Base-by-base conservation (phyloP, 2,329 filamentous ascomycete species). In the Exophiala oligosperma region DNA sequence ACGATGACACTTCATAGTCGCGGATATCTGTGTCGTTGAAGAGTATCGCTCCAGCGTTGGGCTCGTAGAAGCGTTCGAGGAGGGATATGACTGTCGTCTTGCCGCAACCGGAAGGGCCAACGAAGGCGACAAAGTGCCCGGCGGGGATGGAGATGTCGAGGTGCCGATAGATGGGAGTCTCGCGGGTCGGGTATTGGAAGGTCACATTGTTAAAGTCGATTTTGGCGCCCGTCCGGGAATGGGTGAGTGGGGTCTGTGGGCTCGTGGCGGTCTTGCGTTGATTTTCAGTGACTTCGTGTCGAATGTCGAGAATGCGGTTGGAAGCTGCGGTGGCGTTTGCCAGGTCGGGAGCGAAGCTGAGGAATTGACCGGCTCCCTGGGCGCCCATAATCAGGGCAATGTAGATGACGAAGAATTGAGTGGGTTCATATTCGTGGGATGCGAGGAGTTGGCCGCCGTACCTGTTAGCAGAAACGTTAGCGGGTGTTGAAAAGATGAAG, bases 341-440 rank as follows among this genome's bases (percentile, higher is more conserved):
- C 35, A 77, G 69, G 54, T 72, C 89, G 5, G 86, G 84, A 0
- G 84, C 84, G 63, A 89, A 88, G 43, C 83, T 83, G 61, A 91
- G 84, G 56, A 86, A 84, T 60, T 87, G 82, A 0, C 86, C 88
- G 0, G 87, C 85, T 0, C 79, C 77, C 70, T 91, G 86, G 5
- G 84, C 85, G 1, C 86, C 86, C 62, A 89, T 83, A 28, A 89
- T 81, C 7, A 88, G 79, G 0, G 86, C 83, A 70, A 88, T 84
- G 70, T 87, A 89, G 29, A 83, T 76, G 1, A 82, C 76, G 66
- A 84, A 84, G 67, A 84, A 85, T 21, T 79, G 70, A 2, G 72
- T 60, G 1, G 72, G 67, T 23, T 70, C 65, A 47, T 77, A 79
- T 66, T 88, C 82, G 2, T 75, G 73, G 2, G 71, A 73, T 0